Evolutionary conservation across 2,329 filamentous ascomycete species (phyloP).

Genomic region (Aspergillus sp.): DNA sequence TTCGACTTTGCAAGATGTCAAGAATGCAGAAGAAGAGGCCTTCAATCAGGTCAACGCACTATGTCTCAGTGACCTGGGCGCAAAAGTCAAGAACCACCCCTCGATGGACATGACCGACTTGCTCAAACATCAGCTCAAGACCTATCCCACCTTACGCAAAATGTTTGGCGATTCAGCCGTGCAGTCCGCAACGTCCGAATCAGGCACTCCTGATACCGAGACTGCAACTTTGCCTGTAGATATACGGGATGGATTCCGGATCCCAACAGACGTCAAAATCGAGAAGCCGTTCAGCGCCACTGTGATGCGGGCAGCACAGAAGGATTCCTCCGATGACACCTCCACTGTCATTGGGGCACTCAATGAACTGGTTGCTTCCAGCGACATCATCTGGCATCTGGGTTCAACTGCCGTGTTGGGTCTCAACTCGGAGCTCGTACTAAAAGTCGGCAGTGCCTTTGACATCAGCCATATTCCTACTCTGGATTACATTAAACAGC

Average conservation of each 20-base stretch:
- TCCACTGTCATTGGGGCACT: constrained; percentile 3
- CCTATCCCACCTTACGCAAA: constrained; percentile 5
- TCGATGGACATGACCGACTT: constrained; percentile 6
- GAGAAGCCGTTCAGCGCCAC: constrained; percentile 2
- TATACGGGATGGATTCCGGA: constrained; percentile 3
- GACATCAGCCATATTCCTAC: constrained; percentile 7
- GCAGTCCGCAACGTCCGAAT: constrained; percentile 1
- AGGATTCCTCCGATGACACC: constrained; percentile 1
- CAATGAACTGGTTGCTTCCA: constrained; percentile 4
- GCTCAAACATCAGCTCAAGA: constrained; percentile 5
- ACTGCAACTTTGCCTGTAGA: background rate
- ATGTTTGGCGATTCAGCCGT: constrained; percentile 3
- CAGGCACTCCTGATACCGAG: constrained; percentile 1
- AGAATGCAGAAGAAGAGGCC: constrained; percentile 1
- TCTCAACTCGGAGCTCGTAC: constrained; percentile 3
- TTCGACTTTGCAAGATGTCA: constrained; percentile 1
- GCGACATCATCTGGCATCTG: constrained; percentile 8
- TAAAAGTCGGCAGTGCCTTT: constrained; percentile 5
- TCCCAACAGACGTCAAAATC: constrained; percentile 5
- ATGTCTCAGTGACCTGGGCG: constrained; percentile 3
- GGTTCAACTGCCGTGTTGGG: constrained; percentile 7
- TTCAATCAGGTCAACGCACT: constrained; percentile 3
- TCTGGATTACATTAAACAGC: constrained; percentile 11
- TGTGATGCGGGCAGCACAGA: constrained; percentile 1
- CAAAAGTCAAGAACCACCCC: constrained; percentile 6